Conservation (phyloP, 2,329 filamentous ascomycete species). For the Elsinoe perseae region DNA sequence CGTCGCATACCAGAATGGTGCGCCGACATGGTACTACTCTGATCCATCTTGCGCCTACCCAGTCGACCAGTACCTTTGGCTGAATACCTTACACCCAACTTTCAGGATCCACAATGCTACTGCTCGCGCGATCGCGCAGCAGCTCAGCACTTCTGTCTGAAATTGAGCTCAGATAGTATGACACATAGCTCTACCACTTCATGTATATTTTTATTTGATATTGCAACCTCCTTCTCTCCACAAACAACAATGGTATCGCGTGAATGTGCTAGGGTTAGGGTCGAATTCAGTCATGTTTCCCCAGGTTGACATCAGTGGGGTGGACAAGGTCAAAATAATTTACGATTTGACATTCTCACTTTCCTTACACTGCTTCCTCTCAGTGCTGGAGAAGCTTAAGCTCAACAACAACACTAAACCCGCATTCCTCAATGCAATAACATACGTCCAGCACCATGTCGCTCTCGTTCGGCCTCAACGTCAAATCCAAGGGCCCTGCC, state of each 20-base stretch:
- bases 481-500: constrained; percentile 25
- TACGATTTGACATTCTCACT: too few relatives aligned
- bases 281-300: too few relatives aligned
- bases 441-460: constrained; percentile 23
- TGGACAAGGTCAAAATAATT: too few relatives aligned
- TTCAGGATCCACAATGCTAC: constrained; percentile 55
- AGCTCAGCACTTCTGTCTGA: constrained; percentile 15
- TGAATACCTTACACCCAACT: constrained; percentile 57
- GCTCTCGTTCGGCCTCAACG: constrained; percentile 31
- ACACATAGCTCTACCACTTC: background rate
- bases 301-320: too few relatives aligned
- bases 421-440: background rate
- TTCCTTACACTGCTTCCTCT: too few relatives aligned
- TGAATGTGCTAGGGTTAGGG: too few relatives aligned
- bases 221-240: too few relatives aligned
- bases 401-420: too few relatives aligned
- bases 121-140: constrained; percentile 41
- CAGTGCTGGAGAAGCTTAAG: too few relatives aligned
- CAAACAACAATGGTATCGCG: too few relatives aligned
- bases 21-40: constrained; percentile 33
- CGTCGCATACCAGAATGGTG: constrained; percentile 44
- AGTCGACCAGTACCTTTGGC: constrained; percentile 58
- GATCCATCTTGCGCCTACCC: constrained; percentile 44
- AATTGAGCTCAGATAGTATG: too few relatives aligned
- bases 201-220: too few relatives aligned